Evolutionary conservation across 2,329 filamentous ascomycete genomes (phyloP), one percentile per base, ranked within the genome.

Genomic region (Lasiodiplodia hormozganensis): DNA sequence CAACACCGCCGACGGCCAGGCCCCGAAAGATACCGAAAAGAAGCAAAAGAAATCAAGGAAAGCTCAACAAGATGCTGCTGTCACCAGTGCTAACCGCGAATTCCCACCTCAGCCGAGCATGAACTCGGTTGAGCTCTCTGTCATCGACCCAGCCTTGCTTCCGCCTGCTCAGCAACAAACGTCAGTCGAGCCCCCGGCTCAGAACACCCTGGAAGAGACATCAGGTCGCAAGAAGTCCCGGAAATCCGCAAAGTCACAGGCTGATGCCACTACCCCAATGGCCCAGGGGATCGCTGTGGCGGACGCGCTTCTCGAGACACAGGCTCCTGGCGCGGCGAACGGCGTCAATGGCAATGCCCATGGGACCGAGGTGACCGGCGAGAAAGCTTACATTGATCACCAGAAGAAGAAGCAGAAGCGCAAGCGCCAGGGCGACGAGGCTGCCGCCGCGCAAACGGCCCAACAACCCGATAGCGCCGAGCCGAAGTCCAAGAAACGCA

Each of bases 361-460:
- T 21, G 47, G 16, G 14, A 21, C 23, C 21, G 67, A 68, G 49
- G n/a, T 43, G 3, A 65, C 58, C 6, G 58, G 58, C 23, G 58
- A 64, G 51, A 49, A 7, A 18, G 58, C 67, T 7, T 65, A 56
- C 51, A 65, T 64, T n/a, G 49, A 68, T 16, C 66, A 68, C 7
- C 56, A 68, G 47, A 64, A 62, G 25, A 64, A 49, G 67, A 65
- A 65, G 56, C 47, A 68, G 34, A 68, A 68, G 43, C 65, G 65
- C 28, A 68, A 68, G 31, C 54, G 65, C 14, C 38, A 67, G 38
- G 18, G 38, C 6, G 53, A 67, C n/a, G 52, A 51, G 34, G 53
- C 25, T 8, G n/a, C 40, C 16, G 14, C 18, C 23, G 4, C n/a
- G n/a, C 14, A 40, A 16, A 10, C 53, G 16, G 16, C 43, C 7